Evolutionary conservation across 345 rosid genomes (phyloP), one percentile per base, ranked within the genome.

Genomic region (Durio zibethinus): DNA sequence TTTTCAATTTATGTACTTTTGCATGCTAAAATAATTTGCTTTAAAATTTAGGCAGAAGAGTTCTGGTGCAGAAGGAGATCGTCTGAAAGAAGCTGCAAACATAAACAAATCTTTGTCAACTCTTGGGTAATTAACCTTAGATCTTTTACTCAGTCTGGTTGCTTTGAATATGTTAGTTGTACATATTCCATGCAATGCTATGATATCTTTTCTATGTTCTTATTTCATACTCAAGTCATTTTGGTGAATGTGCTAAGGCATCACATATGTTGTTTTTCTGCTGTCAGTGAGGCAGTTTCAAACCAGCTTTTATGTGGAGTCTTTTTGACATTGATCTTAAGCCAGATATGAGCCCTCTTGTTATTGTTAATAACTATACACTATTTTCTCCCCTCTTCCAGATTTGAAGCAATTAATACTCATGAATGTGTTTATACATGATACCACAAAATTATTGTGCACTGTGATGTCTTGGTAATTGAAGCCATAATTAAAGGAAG

Each of bases 1-100:
- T 52, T 72, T 77, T 63, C 76, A 36, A 54, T 77, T 74, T 47
- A 31, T 18, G 65, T 53, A 75, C 79, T 74, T 38, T 74, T 57
- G 8, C 68, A 47, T 61, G 61, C 38, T 33, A 15, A 76, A 53
- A 77, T 81, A 69, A 83, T 62, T 74, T 65, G 76, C 76, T 68
- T 68, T 9, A 78, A 35, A 74, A 36, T 81, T 38, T 83, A 93
- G 99, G 89, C 99, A 95, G 87, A 95, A 95, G 86, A 91, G 93
- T 87, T 90, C 99, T 21, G 98, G 97, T 42, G 99, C 99, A 9
- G 99, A 93, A 88, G 98, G 99, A 25, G 98, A 90, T 78, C 99
- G 99, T 76, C 83, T 95, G 83, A 95, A 90, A 86, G 99, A 95
- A 89, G 98, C 98, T 80, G 99, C 94, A 85, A 93, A 89, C 76